phyloP scores from a whole-genome alignment of 768 basidiomycete genomes.

The Leccinum subtestaceum region DNA sequence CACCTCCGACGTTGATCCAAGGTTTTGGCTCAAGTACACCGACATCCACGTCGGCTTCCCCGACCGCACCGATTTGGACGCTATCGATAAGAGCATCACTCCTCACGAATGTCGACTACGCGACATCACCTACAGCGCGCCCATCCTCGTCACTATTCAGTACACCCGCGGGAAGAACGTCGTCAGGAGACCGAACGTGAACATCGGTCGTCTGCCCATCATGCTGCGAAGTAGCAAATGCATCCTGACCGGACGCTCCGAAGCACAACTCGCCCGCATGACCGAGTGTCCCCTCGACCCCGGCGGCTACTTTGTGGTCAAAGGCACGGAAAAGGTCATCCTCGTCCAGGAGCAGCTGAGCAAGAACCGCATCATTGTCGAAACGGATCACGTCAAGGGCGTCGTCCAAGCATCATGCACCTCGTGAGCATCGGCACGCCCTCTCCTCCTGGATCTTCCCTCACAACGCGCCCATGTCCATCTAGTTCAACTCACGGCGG shows the following conservation, averaged over 20 bases:
- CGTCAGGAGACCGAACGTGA: slow-evolving; percentile 77
- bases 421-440: slow-evolving; percentile 56
- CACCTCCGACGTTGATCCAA: slow-evolving; percentile 94
- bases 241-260: slow-evolving; percentile 73
- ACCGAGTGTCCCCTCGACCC: slow-evolving; percentile 97
- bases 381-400: slow-evolving; percentile 87
- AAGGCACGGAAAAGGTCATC: slow-evolving; percentile 99
- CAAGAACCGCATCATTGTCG: slow-evolving; percentile 99
- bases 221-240: slow-evolving; percentile 98
- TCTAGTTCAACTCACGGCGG: slow-evolving; percentile 75
- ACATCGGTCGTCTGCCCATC: slow-evolving; percentile 89
- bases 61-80: slow-evolving; percentile 79
- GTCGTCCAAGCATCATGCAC: slow-evolving; percentile 94
- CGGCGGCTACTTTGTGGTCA: slow-evolving; percentile 99
- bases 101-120: slow-evolving; percentile 97
- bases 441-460: slow-evolving; percentile 1
- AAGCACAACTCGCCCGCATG: slow-evolving; percentile 88
- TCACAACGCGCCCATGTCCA: slow-evolving; percentile 7
- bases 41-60: slow-evolving; percentile 94
- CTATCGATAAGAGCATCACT: slow-evolving; percentile 79
- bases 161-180: slow-evolving; percentile 91
- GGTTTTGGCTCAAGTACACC: slow-evolving; percentile 94
- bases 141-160: slow-evolving; percentile 90
- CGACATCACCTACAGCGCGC: slow-evolving; percentile 92
- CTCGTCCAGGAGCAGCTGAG: slow-evolving; percentile 97